Evolutionary conservation across 768 basidiomycete genomes (phyloP).

Genomic region (Fibroporia radiculosa): DNA sequence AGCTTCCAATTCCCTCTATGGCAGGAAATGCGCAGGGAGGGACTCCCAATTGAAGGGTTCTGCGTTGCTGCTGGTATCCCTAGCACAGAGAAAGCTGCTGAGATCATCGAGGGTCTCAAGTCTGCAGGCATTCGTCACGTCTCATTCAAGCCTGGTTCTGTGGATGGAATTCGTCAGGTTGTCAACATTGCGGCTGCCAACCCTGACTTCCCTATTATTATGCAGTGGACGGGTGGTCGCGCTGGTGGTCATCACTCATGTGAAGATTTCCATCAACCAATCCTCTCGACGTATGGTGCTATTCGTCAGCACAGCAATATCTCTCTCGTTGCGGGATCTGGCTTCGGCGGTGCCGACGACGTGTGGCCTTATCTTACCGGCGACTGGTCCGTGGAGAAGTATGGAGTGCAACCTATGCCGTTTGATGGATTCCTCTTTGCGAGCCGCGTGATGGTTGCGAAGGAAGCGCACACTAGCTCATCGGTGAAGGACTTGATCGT

Average conservation of each 20-base stretch:
- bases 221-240: conserved; percentile 99
- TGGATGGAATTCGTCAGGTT: conserved; percentile 96
- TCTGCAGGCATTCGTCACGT: conserved; percentile 90
- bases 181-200: conserved; percentile 92
- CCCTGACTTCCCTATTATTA: conserved; percentile 92
- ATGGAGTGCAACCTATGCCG: conserved; percentile 90
- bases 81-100: conserved; percentile 91
- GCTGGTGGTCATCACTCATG: conserved; percentile 98
- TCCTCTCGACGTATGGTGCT: conserved; percentile 80
- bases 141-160: conserved; percentile 96
- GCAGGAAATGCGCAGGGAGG: conserved; percentile 96
- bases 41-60: conserved; percentile 96
- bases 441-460: conserved; percentile 97
- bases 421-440: conserved; percentile 97
- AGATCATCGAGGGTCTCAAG: conserved; percentile 84
- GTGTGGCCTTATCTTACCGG: conserved; percentile 96
- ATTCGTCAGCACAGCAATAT: conserved; percentile 90
- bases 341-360: conserved; percentile 92
- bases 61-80: conserved; percentile 98
- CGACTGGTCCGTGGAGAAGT: conserved; percentile 83
- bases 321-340: conserved; percentile 86
- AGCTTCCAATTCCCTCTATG: conserved; percentile 95
- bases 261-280: conserved; percentile 97
- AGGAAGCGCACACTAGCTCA: conserved; percentile 92
- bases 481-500: conserved; percentile 97